phyloP scores from a whole-genome alignment of 2,329 filamentous ascomycete genomes.

The Pyrenophora tritici-repentis region DNA sequence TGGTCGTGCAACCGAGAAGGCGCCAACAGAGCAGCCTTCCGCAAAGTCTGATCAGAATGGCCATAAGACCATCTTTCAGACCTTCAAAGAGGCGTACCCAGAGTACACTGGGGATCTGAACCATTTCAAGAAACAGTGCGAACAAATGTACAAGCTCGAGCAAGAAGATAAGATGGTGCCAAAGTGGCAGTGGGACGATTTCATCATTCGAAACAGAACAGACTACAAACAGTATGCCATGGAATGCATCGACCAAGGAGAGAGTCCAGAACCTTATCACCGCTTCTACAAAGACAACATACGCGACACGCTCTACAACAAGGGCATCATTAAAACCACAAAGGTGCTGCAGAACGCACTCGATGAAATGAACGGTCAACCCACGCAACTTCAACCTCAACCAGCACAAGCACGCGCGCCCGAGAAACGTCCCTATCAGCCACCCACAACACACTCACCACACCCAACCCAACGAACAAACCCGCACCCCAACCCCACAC shows the following conservation, averaged over 20 bases:
- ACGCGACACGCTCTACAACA: constrained; percentile 30
- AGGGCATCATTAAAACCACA: constrained; percentile 28
- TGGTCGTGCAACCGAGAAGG: neutral
- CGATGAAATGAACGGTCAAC: constrained; percentile 22
- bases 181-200: constrained; percentile 49
- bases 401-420: too few relatives aligned
- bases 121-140: constrained; percentile 42
- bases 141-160: constrained; percentile 35
- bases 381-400: neutral
- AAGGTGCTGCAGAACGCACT: constrained; percentile 28
- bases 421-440: too few relatives aligned
- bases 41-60: neutral
- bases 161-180: constrained; percentile 41
- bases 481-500: too few relatives aligned
- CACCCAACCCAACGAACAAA: neutral
- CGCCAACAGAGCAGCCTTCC: neutral
- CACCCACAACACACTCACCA: neutral
- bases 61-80: constrained; percentile 22
- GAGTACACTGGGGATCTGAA: constrained; percentile 40
- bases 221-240: constrained; percentile 38
- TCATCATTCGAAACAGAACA: constrained; percentile 40
- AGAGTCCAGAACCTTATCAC: constrained; percentile 33
- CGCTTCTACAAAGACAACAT: constrained; percentile 45
- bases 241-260: constrained; percentile 30
- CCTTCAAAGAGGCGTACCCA: constrained; percentile 42